Evolutionary conservation across 768 basidiomycete genomes (phyloP).

Genomic region (Tricholoma flavovirens): DNA sequence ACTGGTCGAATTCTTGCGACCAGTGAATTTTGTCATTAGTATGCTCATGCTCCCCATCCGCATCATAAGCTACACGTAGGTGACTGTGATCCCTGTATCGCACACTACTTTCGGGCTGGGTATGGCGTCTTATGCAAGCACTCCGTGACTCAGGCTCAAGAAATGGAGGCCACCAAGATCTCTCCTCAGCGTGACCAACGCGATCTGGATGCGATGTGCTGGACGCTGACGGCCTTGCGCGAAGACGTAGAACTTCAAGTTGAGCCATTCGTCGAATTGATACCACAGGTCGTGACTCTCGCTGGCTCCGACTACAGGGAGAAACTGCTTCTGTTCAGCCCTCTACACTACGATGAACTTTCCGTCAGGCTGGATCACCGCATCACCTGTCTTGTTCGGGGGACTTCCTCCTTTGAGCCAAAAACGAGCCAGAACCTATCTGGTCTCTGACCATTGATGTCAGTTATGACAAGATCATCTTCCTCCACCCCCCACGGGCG

Average conservation of each 20-base stretch:
- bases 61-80: slow-evolving; percentile 22
- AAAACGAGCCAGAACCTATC: slow-evolving; percentile 30
- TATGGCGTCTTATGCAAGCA: slow-evolving; percentile 24
- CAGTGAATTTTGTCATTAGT: slow-evolving; percentile 28
- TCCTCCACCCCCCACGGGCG: slow-evolving; percentile 10
- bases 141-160: slow-evolving; percentile 27
- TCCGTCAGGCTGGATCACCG: slow-evolving; percentile 27
- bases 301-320: slow-evolving; percentile 33
- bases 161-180: slow-evolving; percentile 28
- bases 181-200: slow-evolving; percentile 30
- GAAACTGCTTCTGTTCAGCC: slow-evolving; percentile 28
- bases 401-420: slow-evolving; percentile 19
- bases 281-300: slow-evolving; percentile 31
- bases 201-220: slow-evolving; percentile 34
- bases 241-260: slow-evolving; percentile 31
- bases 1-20: slow-evolving; percentile 37
- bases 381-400: slow-evolving; percentile 30
- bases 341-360: slow-evolving; percentile 26
- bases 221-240: slow-evolving; percentile 31
- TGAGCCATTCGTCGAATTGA: slow-evolving; percentile 30
- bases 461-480: slow-evolving; percentile 21
- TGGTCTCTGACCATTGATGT: slow-evolving; percentile 40
- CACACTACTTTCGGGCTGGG: slow-evolving; percentile 29
- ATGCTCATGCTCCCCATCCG: slow-evolving; percentile 27
- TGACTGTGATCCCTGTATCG: slow-evolving; percentile 30